Base-by-base conservation (phyloP, 345 rosid species). In the Atalantia buxifolia region DNA sequence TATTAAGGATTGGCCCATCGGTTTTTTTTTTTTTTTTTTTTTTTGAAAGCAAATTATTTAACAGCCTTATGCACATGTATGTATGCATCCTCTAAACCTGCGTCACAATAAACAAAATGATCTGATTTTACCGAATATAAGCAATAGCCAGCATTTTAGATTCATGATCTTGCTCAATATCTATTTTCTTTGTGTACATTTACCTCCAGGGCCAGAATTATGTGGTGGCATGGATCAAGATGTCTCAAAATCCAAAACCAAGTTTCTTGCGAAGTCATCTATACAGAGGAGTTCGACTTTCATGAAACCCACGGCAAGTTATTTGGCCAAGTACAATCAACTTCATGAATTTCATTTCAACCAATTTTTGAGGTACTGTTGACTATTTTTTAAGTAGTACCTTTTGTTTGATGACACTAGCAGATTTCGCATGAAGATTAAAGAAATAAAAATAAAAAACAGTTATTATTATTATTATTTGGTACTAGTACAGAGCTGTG, bases 261-360 rank as follows among this genome's bases (percentile, higher is more conserved):
- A 83, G 71, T 68, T 82, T 33, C 59, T 24, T 42, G 62, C 30
- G 2, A 86, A 83, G 86, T 25, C 84, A 56, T 67, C 85, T 40
- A 27, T 78, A 74, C 68, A 82, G 48, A 89, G 83, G 66, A 80
- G 78, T 77, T 90, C 94, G 36, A 86, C 90, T 83, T 86, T 92
- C 73, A 90, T 92, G 88, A 92, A 87, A 76, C 98, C 99, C 7
- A 93, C 99, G 24, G 96, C 90, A 33, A 92, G 94, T 89, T 89
- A 88, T 61, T 85, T 95, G 85, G 95, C 99, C 70, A 93, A 91
- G 87, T 91, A 81, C 83, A 87, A 84, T 81, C 84, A 80, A 60
- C 70, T 80, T 70, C 83, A 72, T 72, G 85, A 88, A 53, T 76
- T 75, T 81, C 85, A 74, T 76, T 86, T 85, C 53, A 74, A 71